These are phyloP conservation scores for Pelomyxa schiedti DNA, from an alignment of 78 protist species.

Conservation along the genomic window DNA sequence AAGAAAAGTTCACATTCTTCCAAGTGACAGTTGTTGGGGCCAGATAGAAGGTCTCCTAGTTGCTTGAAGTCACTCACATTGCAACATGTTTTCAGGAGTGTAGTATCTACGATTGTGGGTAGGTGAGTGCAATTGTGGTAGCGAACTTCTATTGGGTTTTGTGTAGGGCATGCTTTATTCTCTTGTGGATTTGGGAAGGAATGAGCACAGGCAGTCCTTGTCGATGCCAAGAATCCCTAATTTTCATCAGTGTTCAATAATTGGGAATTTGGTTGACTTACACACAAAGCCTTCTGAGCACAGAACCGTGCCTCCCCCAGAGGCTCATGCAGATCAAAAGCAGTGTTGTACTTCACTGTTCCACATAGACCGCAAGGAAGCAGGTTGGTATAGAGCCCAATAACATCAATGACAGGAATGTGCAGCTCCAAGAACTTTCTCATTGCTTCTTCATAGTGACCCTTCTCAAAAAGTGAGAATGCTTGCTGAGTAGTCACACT, in stretches of 20 bases:
- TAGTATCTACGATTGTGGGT: background rate
- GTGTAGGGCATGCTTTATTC: too few species aligned
- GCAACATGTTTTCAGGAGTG: too few species aligned
- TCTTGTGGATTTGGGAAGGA: too few species aligned
- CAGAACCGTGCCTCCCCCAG: background rate
- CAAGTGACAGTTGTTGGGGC: too few species aligned
- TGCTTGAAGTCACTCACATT: too few species aligned
- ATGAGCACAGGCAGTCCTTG: too few species aligned
- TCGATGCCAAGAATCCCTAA: too few species aligned
- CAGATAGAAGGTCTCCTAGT: too few species aligned
- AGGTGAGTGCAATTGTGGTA: background rate
- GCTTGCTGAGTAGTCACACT: background rate
- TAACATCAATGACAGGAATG: background rate
- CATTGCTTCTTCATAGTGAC: background rate
- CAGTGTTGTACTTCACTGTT: background rate
- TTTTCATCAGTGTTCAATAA: too few species aligned
- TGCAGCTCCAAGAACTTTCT: background rate
- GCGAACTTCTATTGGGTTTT: too few species aligned
- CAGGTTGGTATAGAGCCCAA: background rate
- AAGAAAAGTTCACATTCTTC: too few species aligned
- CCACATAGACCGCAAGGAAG: background rate
- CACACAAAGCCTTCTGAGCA: background rate
- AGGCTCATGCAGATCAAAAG: background rate
- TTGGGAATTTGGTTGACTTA: too few species aligned
- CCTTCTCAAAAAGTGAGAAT: background rate